Base-by-base conservation (phyloP, 2,329 filamentous ascomycete species). In the Ilyonectria robusta region DNA sequence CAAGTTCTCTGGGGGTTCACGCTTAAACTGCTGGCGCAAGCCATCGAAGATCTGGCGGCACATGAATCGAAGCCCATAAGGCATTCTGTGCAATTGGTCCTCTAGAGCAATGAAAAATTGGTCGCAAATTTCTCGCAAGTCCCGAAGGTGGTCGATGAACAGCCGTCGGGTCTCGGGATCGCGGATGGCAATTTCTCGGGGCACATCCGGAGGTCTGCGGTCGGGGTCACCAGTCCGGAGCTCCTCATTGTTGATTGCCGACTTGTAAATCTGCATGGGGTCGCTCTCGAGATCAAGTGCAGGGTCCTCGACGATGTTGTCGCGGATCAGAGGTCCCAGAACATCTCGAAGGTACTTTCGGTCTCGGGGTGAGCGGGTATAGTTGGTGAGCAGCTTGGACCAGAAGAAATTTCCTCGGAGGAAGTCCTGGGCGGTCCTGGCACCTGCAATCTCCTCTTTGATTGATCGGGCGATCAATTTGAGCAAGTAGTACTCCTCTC, bases 181-280 rank as follows among this genome's bases (percentile, higher is more conserved):
- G 73, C 95, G 92, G 79, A 99, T 98, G n/a, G 96, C 96, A 73
- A 97, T 87, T 78, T 99, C 96, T 69, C 95, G 90, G 1, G 94
- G 92, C 37, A 99, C 92, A 72, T 98, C 94, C 15, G 94, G 89
- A 37, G 91, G 93, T 69, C 96, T 89, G 56, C 88, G 89, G 78
- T 95, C 97, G 21, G 94, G 90, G 71, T 91, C 90, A 5, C 96
- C 96, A 0, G 96, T 99, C 19, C 94, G 91, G 26, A 99, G 89
- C 81, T 99, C 96, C 80, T 98, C 95, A 75, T 99, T 97, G 83
- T 97, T 98, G 82, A 99, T 97, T 15, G 94, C 92, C 6, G 94
- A 96, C 47, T 93, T 90, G 81, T 99, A 98, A 64, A 99, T 99
- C 75, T 98, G 95, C 85, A 98, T 92, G 0, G 96, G 96, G 77